A percentile compares a stretch with the other conserved stretches of the same genome.
These are phyloP conservation scores for Cadophora sp. DNA, from an alignment of 2,329 filamentous ascomycete genomes.

Conservation along the genomic window DNA sequence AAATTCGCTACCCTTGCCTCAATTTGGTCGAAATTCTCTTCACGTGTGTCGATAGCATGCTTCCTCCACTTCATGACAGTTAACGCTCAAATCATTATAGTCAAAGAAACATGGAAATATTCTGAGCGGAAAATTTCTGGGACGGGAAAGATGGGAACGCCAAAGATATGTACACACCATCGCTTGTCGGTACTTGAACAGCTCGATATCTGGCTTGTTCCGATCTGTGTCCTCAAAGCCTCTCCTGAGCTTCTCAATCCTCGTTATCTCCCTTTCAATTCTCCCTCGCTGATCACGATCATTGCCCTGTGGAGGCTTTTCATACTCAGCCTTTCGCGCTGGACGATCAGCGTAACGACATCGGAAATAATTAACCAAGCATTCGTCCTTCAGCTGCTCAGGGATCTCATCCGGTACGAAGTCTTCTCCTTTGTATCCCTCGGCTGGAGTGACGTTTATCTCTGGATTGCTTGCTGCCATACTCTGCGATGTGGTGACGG, in stretches of 20 bases:
- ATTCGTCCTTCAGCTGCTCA: conserved; percentile 15
- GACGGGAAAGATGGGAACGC: background rate
- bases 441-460: conserved; percentile 1
- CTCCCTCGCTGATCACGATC: background rate
- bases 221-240: background rate
- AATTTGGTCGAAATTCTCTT: background rate
- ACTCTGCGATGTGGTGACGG: background rate
- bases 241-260: conserved; percentile 14
- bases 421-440: conserved; percentile 2
- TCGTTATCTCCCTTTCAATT: background rate
- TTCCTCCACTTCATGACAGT: conserved; percentile 1
- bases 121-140: background rate
- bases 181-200: background rate
- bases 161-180: background rate
- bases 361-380: conserved; percentile 19
- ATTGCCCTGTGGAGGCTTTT: background rate
- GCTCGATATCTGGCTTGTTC: background rate
- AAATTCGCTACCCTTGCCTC: background rate
- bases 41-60: background rate
- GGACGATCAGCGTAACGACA: conserved; percentile 15
- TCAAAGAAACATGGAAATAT: background rate
- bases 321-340: background rate
- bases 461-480: conserved; percentile 6
- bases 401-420: conserved; percentile 17
- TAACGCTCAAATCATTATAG: background rate